A percentile compares a stretch with the other conserved stretches of the same genome.
These are phyloP conservation scores for Fagus sylvatica DNA, from an alignment of 306 rosid species.

Conservation along the genomic window DNA sequence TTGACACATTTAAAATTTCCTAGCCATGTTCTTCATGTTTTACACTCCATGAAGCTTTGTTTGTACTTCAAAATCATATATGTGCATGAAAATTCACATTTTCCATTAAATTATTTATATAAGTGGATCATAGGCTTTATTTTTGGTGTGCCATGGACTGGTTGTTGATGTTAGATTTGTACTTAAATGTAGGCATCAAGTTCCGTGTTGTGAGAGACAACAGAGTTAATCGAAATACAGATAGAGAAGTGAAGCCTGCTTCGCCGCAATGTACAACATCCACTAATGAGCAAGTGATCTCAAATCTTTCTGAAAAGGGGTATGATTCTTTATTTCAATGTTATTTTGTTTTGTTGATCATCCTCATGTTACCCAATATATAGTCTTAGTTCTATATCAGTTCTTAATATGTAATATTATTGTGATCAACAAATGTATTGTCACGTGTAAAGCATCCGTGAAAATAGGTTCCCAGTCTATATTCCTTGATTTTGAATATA, in stretches of 20 bases:
- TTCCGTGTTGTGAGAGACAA: slow-evolving; percentile 96
- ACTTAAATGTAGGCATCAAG: slow-evolving; percentile 55
- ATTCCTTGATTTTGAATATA: background rate
- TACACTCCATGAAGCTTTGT: background rate
- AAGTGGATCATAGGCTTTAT: slow-evolving; percentile 2
- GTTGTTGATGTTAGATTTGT: slow-evolving; percentile 34
- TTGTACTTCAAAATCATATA: background rate
- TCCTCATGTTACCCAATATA: background rate
- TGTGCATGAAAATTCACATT: background rate
- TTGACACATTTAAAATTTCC: background rate
- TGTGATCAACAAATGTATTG: background rate
- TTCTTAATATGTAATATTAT: background rate
- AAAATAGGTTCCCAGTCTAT: background rate
- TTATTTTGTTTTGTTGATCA: slow-evolving; percentile 1
- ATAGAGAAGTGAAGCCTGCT: slow-evolving; percentile 68
- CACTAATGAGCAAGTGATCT: slow-evolving; percentile 32
- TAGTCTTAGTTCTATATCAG: background rate
- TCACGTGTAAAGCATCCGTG: background rate
- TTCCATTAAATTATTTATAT: background rate
- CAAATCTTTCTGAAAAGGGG: slow-evolving; percentile 60
- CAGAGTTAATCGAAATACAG: slow-evolving; percentile 55
- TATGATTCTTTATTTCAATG: slow-evolving; percentile 29
- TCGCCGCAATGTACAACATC: slow-evolving; percentile 40
- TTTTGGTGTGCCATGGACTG: background rate
- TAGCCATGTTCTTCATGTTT: background rate